These are phyloP conservation scores for Zizania latifolia DNA, from an alignment of 176 grass and related monocot genomes.

Conservation along the genomic window DNA sequence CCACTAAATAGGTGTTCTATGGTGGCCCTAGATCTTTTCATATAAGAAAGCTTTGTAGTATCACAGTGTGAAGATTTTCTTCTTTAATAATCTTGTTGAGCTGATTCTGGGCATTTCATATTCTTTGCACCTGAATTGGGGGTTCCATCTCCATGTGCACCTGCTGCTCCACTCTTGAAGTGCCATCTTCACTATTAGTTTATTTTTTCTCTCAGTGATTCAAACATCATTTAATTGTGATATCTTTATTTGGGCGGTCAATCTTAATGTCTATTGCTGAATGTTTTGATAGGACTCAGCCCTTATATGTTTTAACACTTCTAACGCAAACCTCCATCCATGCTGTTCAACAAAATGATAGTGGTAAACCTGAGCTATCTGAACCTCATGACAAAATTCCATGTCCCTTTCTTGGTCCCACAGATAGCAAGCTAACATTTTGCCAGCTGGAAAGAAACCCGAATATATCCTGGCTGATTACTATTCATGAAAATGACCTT, in stretches of 20 bases:
- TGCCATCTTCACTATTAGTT: neutral
- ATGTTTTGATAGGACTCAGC: neutral
- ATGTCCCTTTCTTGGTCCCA: neutral
- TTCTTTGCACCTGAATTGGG: neutral
- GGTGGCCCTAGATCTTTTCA: neutral
- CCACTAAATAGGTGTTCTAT: neutral
- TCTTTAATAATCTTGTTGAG: neutral
- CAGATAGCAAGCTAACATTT: neutral
- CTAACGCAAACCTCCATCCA: neutral
- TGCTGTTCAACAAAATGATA: neutral
- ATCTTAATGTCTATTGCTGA: neutral
- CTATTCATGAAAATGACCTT: neutral
- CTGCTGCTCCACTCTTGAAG: conserved; percentile 2
- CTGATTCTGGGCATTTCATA: conserved; percentile 16
- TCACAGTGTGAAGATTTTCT: neutral
- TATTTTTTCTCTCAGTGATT: neutral
- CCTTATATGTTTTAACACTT: neutral
- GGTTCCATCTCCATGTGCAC: conserved; percentile 16
- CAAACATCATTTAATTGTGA: neutral
- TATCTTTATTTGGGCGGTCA: neutral
- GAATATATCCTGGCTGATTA: neutral
- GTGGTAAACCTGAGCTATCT: neutral
- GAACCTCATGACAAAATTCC: neutral
- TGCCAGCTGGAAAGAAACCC: conserved; percentile 12
- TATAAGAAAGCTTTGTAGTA: neutral